Evolutionary conservation across 176 grass and related monocot genomes (phyloP), one percentile per base, ranked within the genome.

Genomic region (Musa troglodytarum): DNA sequence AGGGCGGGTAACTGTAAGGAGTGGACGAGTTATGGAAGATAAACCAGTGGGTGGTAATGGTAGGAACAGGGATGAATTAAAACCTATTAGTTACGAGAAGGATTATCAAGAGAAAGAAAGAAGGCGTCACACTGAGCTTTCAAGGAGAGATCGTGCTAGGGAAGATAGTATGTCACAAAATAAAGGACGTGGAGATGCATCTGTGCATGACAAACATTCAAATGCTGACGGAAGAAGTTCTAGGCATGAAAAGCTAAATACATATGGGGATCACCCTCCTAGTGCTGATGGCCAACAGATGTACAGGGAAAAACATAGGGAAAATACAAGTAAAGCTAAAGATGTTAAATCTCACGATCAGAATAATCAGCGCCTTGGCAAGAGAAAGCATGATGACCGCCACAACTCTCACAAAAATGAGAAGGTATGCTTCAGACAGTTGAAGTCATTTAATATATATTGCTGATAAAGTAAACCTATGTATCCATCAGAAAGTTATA

Each of bases 331-430:
- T 74, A 99, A 93, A 86, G 74, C 75, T 50, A 93, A 78, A 88
- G 81, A 73, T 74, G 83, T 78, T 29, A 90, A 86, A 58, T 61
- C 72, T 86, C 73, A 81, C 73, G 86, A 87, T 54, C 84, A 81
- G 13, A 81, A 87, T 87, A 76, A 76, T 54, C 90, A 89, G 70
- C 80, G 77, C 80, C 79, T 85, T 15, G 85, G 78, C 75, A 93
- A 98, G 78, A 91, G 85, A 83, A 89, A 92, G 62, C 78, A 79
- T 73, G 89, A 92, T 76, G 93, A 96, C 17, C 79, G 82, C 68
- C 49, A 49, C 3, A 85, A 79, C 76, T 81, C 62, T 53, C 84
- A 84, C 85, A 83, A 68, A 68, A 86, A 75, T 68, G 81, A 87
- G 52, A 96, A 96, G 93, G 93, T 96, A 92, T 76, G 85, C 1